Base-by-base conservation (phyloP, 768 basidiomycete genomes). In the Rhodotorula sphaerocarpa region DNA sequence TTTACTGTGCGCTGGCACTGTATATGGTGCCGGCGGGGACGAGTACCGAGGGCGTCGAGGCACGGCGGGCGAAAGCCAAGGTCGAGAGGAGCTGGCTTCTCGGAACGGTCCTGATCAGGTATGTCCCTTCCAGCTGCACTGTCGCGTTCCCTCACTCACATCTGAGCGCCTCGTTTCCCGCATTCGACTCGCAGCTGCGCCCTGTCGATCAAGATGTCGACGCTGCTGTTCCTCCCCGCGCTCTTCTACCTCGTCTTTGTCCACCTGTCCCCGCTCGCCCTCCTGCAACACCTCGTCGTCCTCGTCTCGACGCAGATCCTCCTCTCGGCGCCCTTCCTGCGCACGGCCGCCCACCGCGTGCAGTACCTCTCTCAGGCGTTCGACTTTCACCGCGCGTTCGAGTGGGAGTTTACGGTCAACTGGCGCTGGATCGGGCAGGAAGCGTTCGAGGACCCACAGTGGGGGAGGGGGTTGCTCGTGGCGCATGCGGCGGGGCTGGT, bases 351-450 rank as follows among this genome's bases (percentile, higher is more conserved):
- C 58, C 78, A 86, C 64, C 77, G 80, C 6, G 71, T 76, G 72
- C 79, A 82, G 27, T 99, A 99, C 75, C 70, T 89, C 44, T 78
- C 76, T 28, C 80, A 81, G 25, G 86, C 95, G 3, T 99, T 93
- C 73, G 85, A 97, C 72, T 79, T 99, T 59, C 83, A 84, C 6
- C 85, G 95, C 20, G 80, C 84, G 12, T 99, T 99, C 77, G 76
- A 95, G 34, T 95, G 87, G 75, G 84, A 88, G 73, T 99, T 93
- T 93, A 96, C 93, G 0, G 91, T 96, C 59, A 99, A 97, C 73
- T 99, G 95, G 95, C 82, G 90, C 48, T 86, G 93, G 72, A 66
- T 99, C 4, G 78, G 80, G 31, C 34, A 39, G 16, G 87, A 91
- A 73, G 78, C 81, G n/a, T 78, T 78, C 9, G 97, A 96, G 76